phyloP scores from a whole-genome alignment of 345 rosid species.

The Xanthoceras sorbifolium region DNA sequence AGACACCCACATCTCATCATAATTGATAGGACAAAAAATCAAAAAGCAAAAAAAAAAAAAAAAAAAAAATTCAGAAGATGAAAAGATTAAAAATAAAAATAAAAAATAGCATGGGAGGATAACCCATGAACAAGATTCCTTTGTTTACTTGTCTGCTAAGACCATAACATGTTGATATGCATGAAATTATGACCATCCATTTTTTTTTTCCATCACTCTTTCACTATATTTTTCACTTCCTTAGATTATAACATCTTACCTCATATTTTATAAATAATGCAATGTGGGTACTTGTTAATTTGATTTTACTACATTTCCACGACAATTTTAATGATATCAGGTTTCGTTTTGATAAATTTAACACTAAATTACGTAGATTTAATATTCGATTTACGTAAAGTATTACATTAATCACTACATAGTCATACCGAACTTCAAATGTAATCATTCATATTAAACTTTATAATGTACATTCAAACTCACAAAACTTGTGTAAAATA shows the following conservation, averaged over 20 bases:
- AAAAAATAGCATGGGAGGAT: conserved; percentile 8
- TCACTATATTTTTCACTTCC: conserved; percentile 15
- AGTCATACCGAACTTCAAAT: no score
- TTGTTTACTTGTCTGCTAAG: conserved; percentile 46
- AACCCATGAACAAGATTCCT: conserved; percentile 12
- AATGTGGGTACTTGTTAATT: not conserved
- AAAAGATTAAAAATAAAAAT: no score
- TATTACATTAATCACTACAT: no score
- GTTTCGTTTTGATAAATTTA: no score
- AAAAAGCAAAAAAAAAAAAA: not conserved
- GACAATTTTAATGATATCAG: not conserved
- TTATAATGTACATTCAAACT: no score
- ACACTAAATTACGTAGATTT: no score
- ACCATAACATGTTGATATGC: conserved; percentile 35
- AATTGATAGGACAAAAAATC: not conserved
- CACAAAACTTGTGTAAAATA: no score
- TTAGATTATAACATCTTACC: no score
- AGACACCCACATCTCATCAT: conserved; percentile 25
- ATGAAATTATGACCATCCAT: conserved; percentile 24
- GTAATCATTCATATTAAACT: no score
- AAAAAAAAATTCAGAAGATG: not conserved
- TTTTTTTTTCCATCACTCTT: not conserved
- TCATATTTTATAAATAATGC: no score
- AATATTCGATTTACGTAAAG: no score
- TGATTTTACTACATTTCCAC: no score